Evolutionary conservation across 1,284 basidiomycete species (phyloP).

Genomic region (Moesziomyces sp.): DNA sequence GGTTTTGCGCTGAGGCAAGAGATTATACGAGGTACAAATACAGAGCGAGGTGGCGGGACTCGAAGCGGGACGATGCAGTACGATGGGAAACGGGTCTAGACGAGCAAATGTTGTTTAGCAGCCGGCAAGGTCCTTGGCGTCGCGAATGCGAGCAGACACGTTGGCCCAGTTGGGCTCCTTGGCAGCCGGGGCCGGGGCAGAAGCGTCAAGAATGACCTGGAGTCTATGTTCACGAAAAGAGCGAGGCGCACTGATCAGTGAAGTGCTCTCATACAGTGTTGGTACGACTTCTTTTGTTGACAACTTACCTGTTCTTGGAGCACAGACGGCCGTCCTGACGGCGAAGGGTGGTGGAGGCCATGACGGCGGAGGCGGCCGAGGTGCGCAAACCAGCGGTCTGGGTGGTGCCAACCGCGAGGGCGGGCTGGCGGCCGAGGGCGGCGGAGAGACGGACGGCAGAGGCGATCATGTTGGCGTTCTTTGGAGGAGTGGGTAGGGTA

Average conservation of each 20-base stretch:
- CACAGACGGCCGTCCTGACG: constrained; percentile 42
- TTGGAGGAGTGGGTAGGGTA: not conserved
- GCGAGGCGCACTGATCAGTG: too few species aligned
- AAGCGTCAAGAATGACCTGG: constrained; percentile 35
- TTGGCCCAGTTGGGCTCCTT: constrained; percentile 48
- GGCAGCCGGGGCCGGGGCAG: constrained; percentile 23
- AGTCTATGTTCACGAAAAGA: constrained; percentile 11
- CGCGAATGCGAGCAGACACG: constrained; percentile 36
- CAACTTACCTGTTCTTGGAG: constrained; percentile 44
- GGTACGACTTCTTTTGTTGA: too few species aligned
- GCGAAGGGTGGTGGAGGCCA: constrained; percentile 30
- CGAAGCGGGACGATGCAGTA: not conserved
- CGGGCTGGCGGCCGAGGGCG: constrained; percentile 45
- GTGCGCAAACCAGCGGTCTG: constrained; percentile 46
- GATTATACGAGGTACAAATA: constrained; percentile 1
- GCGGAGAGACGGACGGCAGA: constrained; percentile 48
- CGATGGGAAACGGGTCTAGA: not conserved
- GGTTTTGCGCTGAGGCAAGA: not conserved
- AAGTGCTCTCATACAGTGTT: too few species aligned
- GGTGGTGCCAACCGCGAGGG: constrained; percentile 20
- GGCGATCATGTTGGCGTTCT: constrained; percentile 34
- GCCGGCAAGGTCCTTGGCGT: constrained; percentile 46
- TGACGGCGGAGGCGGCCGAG: constrained; percentile 30
- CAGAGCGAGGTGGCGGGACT: not conserved
- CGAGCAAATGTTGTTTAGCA: constrained; percentile 15